These are phyloP conservation scores for Fusarium sacchari DNA, from an alignment of 2,329 filamentous ascomycete species.

Conservation along the genomic window DNA sequence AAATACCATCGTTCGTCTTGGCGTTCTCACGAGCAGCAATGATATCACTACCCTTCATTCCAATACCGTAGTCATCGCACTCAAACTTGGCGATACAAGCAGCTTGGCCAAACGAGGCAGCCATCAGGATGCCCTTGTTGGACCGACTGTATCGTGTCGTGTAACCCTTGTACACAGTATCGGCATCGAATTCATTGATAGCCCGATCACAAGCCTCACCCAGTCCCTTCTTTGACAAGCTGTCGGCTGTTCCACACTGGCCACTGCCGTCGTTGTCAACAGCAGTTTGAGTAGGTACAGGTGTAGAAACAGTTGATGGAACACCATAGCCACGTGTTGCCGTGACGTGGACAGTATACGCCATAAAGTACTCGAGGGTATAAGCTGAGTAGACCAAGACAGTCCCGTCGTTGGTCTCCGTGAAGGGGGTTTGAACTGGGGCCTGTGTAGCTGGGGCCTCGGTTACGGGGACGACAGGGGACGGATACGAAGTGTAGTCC, in stretches of 20 bases:
- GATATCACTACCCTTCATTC: conserved; percentile 9
- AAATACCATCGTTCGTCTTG: conserved; percentile 2
- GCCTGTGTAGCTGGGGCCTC: not conserved
- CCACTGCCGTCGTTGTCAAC: conserved; percentile 17
- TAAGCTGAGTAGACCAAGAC: conserved; percentile 11
- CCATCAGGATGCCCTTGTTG: conserved; percentile 2
- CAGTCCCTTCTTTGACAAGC: conserved; percentile 3
- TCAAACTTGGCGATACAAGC: conserved; percentile 20
- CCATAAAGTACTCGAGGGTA: not conserved
- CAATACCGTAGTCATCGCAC: conserved; percentile 27
- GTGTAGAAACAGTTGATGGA: conserved; percentile 7
- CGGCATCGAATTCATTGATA: conserved; percentile 5
- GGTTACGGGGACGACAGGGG: not conserved
- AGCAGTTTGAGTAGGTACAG: conserved; percentile 9
- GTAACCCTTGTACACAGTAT: conserved; percentile 15
- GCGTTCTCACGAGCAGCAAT: conserved; percentile 11
- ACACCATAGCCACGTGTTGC: not conserved
- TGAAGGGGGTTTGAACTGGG: not conserved
- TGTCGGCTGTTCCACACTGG: conserved; percentile 16
- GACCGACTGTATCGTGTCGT: conserved; percentile 12
- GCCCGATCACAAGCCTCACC: conserved; percentile 12
- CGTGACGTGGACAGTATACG: not conserved
- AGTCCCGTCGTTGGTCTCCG: conserved; percentile 4
- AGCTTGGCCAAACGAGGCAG: not conserved
- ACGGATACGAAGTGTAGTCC: not conserved